A percentile compares a stretch with the other conserved stretches of the same genome.
phyloP scores from a whole-genome alignment of 179 eudicot species.

The Heliamphora pulchella region DNA sequence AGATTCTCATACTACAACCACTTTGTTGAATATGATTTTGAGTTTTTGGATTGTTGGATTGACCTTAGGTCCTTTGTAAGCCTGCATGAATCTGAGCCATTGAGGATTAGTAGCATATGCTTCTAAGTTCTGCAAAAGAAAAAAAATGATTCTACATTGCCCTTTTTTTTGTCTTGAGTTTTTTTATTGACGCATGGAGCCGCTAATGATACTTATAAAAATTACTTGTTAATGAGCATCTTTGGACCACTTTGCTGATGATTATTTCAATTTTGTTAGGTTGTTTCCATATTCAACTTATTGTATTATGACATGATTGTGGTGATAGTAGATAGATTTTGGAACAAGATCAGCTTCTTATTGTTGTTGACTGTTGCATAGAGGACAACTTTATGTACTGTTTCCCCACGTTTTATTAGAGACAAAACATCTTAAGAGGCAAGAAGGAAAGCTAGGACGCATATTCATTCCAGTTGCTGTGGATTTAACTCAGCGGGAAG shows the following conservation, averaged over 20 bases:
- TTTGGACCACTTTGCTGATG: background rate
- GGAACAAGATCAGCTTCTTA: slow-evolving; percentile 2
- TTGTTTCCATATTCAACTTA: background rate
- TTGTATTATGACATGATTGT: background rate
- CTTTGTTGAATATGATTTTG: background rate
- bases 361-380: slow-evolving; percentile 2
- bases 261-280: background rate
- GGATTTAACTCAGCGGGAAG: slow-evolving; percentile 77
- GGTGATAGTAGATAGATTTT: background rate
- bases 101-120: background rate
- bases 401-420: slow-evolving; percentile 17
- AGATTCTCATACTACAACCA: background rate
- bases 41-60: background rate
- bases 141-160: background rate
- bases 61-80: background rate
- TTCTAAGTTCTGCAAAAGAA: too few relatives aligned
- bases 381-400: background rate
- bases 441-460: slow-evolving; percentile 37
- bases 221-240: background rate
- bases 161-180: background rate
- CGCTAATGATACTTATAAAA: background rate
- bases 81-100: background rate
- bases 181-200: background rate
- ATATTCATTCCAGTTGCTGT: slow-evolving; percentile 41
- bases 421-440: slow-evolving; percentile 15